Base-by-base conservation (phyloP, 2,329 filamentous ascomycete species). In the Celoporthe dispersa region DNA sequence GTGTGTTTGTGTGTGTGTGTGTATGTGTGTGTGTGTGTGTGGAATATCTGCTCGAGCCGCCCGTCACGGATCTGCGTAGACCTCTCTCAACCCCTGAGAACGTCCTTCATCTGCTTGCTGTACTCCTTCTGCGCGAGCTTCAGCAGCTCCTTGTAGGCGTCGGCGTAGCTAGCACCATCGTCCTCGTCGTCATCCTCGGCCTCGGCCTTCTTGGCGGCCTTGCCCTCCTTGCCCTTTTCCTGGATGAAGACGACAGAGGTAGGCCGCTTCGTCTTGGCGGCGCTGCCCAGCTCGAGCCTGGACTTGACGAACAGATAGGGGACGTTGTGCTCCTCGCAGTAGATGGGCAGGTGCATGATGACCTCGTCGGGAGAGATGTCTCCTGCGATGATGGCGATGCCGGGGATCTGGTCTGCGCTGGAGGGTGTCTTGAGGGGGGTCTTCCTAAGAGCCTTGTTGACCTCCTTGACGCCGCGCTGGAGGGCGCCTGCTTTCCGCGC, bases 311-410 rank as follows among this genome's bases (percentile, higher is more conserved):
- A 99, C 81, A 99, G 90, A 84, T 98, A 99, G 44, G 96, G 96
- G 71, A 98, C 93, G 82, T 93, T 93, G 87, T 98, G 94, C 84
- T 98, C 95, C 85, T 99, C 96, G 87, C 96, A 98, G 70, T 98
- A 91, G 70, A 99, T 93, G 77, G 96, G 96, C 75, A 99, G 93
- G 84, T 99, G 96, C 71, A 93, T 96, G 84, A 99, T 98, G 80
- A 99, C 96, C 82, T 99, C 96, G 91, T 96, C 95, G 74, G 96
- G 96, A 67, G 93, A 97, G 85, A 99, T 98, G 83, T 99, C 96
- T 76, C 93, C 96, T 48, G 96, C 96, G 75, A 99, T 93, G 80
- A 99, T 86, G 77, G 98, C 94, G 75, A 99, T 87, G 75, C 90
- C 87, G 60, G 92, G 90, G 77, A 90, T 85, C 25, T 72, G 71